Percentiles rank a stretch among this genome's conserved stretches.
Evolutionary conservation across 805 yeast species (phyloP).

Genomic region (Wilhelminamyces savonicus): DNA sequence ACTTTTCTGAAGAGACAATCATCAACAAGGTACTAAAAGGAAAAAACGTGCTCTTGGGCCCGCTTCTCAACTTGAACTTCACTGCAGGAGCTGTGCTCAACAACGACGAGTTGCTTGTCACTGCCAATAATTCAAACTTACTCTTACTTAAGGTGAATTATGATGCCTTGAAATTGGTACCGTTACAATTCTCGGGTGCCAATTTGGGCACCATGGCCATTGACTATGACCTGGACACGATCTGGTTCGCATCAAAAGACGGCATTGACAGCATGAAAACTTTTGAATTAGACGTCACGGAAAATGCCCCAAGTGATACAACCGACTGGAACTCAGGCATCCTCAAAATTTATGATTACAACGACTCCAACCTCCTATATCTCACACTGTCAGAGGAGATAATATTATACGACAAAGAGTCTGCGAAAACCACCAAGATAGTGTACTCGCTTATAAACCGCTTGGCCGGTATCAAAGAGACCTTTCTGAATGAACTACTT

Average conservation of each 20-base stretch:
- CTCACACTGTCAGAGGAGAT: constrained; percentile 34
- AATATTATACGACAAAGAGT: constrained; percentile 16
- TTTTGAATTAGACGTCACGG: no score
- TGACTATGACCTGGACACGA: constrained; percentile 9
- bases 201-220: constrained; percentile 12
- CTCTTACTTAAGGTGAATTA: constrained; percentile 19
- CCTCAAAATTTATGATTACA: constrained; percentile 21
- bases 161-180: constrained; percentile 12
- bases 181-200: constrained; percentile 9
- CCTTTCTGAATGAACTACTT: constrained; percentile 22
- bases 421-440: constrained; percentile 3
- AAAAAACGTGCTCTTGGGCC: constrained; percentile 51
- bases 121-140: constrained; percentile 27
- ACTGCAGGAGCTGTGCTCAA: constrained; percentile 30
- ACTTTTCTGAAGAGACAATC: constrained; percentile 18
- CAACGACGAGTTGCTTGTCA: constrained; percentile 29
- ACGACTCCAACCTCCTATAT: constrained; percentile 19
- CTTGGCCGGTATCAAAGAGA: constrained; percentile 32
- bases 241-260: constrained; percentile 8
- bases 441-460: constrained; percentile 31
- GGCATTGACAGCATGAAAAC: no score
- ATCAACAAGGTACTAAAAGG: constrained; percentile 38
- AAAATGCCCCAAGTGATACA: no score
- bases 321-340: constrained; percentile 7
- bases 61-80: constrained; percentile 44